Evolutionary conservation across 1,284 basidiomycete species (phyloP).

Genomic region (Microbotryum silenes-acaulis): DNA sequence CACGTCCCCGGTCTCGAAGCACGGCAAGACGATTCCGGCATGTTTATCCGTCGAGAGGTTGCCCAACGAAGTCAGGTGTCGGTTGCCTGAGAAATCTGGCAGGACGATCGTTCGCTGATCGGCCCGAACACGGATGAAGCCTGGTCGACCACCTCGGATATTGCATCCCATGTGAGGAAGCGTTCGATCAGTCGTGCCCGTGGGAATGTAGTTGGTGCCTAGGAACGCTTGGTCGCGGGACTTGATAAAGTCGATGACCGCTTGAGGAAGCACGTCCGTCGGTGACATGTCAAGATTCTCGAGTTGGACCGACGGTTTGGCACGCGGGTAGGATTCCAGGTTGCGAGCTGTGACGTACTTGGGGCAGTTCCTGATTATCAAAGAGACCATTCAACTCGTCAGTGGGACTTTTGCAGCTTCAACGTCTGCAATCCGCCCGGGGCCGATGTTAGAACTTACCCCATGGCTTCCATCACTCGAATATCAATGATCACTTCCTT

Average conservation of each 20-base stretch:
- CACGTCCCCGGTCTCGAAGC: slow-evolving; percentile 51
- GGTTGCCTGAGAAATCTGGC: slow-evolving; percentile 58
- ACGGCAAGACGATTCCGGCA: slow-evolving; percentile 53
- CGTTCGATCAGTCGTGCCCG: slow-evolving; percentile 38
- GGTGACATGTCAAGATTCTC: slow-evolving; percentile 40
- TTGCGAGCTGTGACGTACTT: slow-evolving; percentile 57
- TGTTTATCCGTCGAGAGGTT: slow-evolving; percentile 48
- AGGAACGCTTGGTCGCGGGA: slow-evolving; percentile 52
- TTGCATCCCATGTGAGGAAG: slow-evolving; percentile 57
- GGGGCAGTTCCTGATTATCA: slow-evolving; percentile 51
- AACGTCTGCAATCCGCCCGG: too few species aligned
- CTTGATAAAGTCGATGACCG: slow-evolving; percentile 48
- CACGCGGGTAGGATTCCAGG: slow-evolving; percentile 43
- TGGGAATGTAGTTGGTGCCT: slow-evolving; percentile 49
- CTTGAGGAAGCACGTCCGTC: slow-evolving; percentile 48
- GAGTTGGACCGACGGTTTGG: slow-evolving; percentile 43
- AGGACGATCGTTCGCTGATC: slow-evolving; percentile 53
- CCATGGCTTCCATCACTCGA: slow-evolving; percentile 52
- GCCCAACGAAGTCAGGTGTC: slow-evolving; percentile 55
- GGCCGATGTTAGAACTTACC: slow-evolving; percentile 42
- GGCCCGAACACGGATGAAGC: slow-evolving; percentile 53
- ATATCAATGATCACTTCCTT: slow-evolving; percentile 41
- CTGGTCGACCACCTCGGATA: slow-evolving; percentile 54
- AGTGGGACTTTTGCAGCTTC: neutral
- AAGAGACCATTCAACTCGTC: slow-evolving; percentile 1